Evolutionary conservation across 2,329 filamentous ascomycete species (phyloP).

Genomic region (Ascocoryne sarcoides): DNA sequence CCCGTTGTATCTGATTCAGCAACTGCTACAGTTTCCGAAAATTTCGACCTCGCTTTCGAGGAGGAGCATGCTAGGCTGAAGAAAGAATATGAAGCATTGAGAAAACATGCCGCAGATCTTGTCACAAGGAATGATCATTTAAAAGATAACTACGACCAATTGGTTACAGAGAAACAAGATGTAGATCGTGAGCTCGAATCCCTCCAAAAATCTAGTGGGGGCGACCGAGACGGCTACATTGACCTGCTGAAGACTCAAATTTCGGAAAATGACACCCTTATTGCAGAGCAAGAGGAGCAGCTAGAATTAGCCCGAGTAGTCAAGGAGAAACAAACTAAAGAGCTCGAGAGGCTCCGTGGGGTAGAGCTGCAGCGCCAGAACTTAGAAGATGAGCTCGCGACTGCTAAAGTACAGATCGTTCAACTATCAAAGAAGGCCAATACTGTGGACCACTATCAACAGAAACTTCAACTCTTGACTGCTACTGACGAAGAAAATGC

Average conservation of each 20-base stretch:
- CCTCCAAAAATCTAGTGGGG: conserved; percentile 35
- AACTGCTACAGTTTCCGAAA: conserved; percentile 2
- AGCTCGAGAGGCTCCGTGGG: conserved; percentile 39
- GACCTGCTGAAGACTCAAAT: conserved; percentile 47
- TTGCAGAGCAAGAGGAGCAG: conserved; percentile 60
- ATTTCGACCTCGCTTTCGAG: conserved; percentile 32
- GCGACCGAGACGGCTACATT: conserved; percentile 43
- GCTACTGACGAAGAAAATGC: conserved; percentile 47
- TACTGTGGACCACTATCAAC: conserved; percentile 51
- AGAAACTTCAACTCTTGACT: conserved; percentile 51
- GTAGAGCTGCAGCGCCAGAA: conserved; percentile 40
- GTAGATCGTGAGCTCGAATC: conserved; percentile 40
- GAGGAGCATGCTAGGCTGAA: conserved; percentile 37
- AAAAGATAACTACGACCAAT: conserved; percentile 52
- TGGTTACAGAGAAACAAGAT: conserved; percentile 43
- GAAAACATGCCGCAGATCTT: conserved; percentile 49
- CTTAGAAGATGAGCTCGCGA: conserved; percentile 50
- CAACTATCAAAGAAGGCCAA: conserved; percentile 55
- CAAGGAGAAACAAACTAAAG: conserved; percentile 36
- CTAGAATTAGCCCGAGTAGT: conserved; percentile 43
- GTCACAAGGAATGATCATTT: conserved; percentile 51
- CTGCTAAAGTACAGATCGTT: conserved; percentile 49
- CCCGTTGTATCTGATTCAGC: conserved; percentile 1
- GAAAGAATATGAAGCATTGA: conserved; percentile 45
- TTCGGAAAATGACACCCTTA: conserved; percentile 61